Conservation (phyloP, 805 yeast genomes). For the Starmerella geochares region DNA sequence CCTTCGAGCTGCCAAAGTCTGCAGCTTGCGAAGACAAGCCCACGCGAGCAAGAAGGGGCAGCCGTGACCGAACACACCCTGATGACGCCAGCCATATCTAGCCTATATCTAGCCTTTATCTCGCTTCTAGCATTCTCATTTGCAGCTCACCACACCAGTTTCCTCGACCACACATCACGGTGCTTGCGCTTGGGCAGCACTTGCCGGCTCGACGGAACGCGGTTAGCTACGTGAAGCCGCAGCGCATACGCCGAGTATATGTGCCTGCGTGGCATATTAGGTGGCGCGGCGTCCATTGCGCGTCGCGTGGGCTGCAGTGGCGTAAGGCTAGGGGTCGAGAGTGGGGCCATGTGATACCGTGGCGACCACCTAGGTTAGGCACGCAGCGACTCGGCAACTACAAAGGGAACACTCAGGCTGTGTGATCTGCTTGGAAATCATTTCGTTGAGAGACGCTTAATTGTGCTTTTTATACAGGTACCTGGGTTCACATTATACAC, state of each 20-base stretch:
- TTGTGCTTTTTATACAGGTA: no score
- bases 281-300: background rate
- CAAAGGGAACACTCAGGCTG: background rate
- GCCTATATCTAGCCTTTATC: no score
- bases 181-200: background rate
- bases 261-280: background rate
- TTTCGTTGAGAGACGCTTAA: no score
- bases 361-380: no score
- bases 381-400: no score
- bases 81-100: no score
- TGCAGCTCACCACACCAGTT: background rate
- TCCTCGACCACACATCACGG: background rate
- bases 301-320: background rate
- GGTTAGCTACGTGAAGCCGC: background rate
- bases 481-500: no score
- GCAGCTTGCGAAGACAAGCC: background rate
- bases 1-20: conserved; percentile 16
- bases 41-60: no score
- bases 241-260: background rate
- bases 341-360: background rate
- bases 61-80: no score
- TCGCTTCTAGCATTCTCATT: no score
- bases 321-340: background rate
- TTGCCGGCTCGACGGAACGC: background rate
- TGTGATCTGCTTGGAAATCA: background rate